Evolutionary conservation across 257 asterid genomes (phyloP), one percentile per base, ranked within the genome.

Genomic region (Leonotis leonurus): DNA sequence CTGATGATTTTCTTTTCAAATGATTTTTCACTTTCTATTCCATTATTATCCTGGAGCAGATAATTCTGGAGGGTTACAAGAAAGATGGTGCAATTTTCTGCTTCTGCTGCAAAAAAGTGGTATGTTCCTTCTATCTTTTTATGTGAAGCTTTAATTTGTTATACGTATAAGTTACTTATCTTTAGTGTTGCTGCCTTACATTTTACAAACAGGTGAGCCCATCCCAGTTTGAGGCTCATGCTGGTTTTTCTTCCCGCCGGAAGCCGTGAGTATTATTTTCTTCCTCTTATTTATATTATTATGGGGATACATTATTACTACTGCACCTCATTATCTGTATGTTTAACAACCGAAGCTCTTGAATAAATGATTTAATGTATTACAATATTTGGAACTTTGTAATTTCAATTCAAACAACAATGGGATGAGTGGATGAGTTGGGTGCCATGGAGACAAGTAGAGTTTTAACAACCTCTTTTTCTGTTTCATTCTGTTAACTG

Each of bases 201-300:
- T 36, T 71, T 56, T 56, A 21, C 60, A 33, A 46, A 76, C 81
- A 93, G 97, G 94, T 93, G 69, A 93, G 97, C 67, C 91, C 99
- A 22, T 93, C 99, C 5, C 79, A 70, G 68, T 93, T 93, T 77
- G 99, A 93, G 84, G 81, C 81, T 41, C 99, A 89, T 89, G 99
- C 99, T 58, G 99, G 96, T 61, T 83, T 70, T 66, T 78, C 88
- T 71, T 78, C 97, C 14, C 94, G 95, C 18, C 83, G 96, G 57
- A 93, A 89, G 77, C 99, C 97, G 99, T 89, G 73, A 82, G 97
- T 80, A 35, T 64, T 74, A 57, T 39, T 54, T 64, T 56, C 41
- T 11, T 60, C 20, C 44, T 49, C 13, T 46, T 5, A 61, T 62
- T 70, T 39, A 14, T 21, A 29, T 25, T 66, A 51, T 49, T 25